Base-by-base conservation (phyloP, 2,329 filamentous ascomycete genomes). In the Chaetomiaceae sp. region DNA sequence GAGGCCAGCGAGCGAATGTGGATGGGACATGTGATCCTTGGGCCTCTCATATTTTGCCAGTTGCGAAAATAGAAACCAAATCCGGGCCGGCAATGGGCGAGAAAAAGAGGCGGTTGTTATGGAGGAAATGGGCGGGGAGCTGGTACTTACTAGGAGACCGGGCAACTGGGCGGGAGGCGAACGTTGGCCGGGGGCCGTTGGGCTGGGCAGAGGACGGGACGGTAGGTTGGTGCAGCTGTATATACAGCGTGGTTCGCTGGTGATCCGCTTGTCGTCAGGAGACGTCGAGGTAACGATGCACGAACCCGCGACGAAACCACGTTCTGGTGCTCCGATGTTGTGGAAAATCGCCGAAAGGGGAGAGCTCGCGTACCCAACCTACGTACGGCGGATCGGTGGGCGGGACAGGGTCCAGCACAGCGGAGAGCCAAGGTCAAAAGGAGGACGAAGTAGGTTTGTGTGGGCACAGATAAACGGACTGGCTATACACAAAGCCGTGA, bases 261-360 rank as follows among this genome's bases (percentile, higher is more conserved):
- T n/a, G 20, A 21, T 21, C 36, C 25, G 14, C n/a, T 42, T 14
- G 42, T 20, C n/a, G 33, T 32, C 14, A 25, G 18, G 25, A 38
- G 16, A 53, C 4, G 2, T 43, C 18, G 25, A 42, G 36, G 50
- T 53, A 53, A 53, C 50, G 44, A 29, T 42, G 46, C 51, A 54
- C 45, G 42, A 32, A 44, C 37, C 14, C 32, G 44, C 9, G 21
- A 20, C 16, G 33, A 25, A 29, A 40, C 38, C 21, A 25, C 29
- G 30, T 9, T 23, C 3, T 36, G 50, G 38, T 14, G 36, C 46
- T 37, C 33, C 46, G 34, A 29, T 30, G 33, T n/a, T 40, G 21
- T 46, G 47, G 46, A 29, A 50, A 46, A 27, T 54, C 40, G 47
- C 52, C 37, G 41, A 36, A 25, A 21, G 48, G n/a, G n/a, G 23